Evolutionary conservation across 202 grass and related monocot species (phyloP), one percentile per base, ranked within the genome.

Genomic region (Dendrocalamus latiflorus): DNA sequence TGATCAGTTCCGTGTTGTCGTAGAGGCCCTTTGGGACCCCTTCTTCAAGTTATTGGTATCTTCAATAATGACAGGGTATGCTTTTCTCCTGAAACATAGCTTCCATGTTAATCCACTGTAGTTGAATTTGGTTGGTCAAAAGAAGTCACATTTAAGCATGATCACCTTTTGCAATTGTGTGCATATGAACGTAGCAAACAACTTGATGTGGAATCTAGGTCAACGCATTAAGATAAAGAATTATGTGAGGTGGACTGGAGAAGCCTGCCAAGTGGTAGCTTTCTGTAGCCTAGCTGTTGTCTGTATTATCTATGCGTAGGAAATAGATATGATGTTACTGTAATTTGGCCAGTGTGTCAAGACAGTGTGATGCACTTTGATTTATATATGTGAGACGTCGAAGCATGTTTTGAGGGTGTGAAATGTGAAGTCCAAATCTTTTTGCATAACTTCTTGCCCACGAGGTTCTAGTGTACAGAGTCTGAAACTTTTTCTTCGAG

Each of bases 21-120:
- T 98, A 65, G 92, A 98, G 88, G 90, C 90, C 50, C 84, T 90
- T 50, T 98, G 95, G 92, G 81, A 88, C 47, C 90, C 92, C 14
- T 86, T 98, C 76, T 93, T 94, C 92, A 94, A 93, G 67, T 63
- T 95, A 69, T 83, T 95, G 47, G 85, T 94, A 80, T 95, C 95
- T 89, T 98, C 92, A 43, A 93, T 93, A 84, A 95, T 87, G 90
- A 95, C 92, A 34, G 95, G 90, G 95, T 98, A 98, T 85, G 82
- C 64, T 72, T 79, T 83, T 65, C 57, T 74, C 1, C 15, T 38
- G 44, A 75, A 65, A 55, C 13, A 53, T 70, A 26, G 16, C 63
- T 38, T 66, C 66, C 14, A 62, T 77, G 25, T 2, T 88, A 33
- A 55, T 38, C 28, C 70, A 74, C 30, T 74, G 18, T 55, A 57